Conservation (phyloP, 2,329 filamentous ascomycete species). For the Macrophomina pseudophaseolina region DNA sequence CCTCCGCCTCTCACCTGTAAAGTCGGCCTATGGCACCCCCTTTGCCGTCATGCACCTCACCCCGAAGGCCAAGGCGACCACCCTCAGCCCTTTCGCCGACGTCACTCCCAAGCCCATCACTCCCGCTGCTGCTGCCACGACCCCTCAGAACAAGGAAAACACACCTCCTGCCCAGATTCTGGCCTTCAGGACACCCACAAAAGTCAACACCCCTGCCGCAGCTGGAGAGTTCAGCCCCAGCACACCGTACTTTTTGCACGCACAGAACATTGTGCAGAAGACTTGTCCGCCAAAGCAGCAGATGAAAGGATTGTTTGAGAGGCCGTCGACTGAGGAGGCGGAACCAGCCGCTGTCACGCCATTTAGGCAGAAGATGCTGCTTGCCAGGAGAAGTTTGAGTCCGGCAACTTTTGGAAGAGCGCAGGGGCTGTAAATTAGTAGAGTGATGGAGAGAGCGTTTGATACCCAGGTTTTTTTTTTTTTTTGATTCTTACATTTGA, state of each 20-base stretch:
- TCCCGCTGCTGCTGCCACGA: not conserved
- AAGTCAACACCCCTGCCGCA: constrained; percentile 38
- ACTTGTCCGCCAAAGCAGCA: constrained; percentile 60
- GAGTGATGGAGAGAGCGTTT: not conserved
- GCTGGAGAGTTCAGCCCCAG: constrained; percentile 40
- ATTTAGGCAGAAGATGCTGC: constrained; percentile 35
- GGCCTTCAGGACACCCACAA: constrained; percentile 29
- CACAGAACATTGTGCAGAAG: constrained; percentile 53
- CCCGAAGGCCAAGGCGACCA: constrained; percentile 34
- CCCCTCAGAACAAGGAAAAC: constrained; percentile 27
- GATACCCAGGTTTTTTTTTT: not conserved
- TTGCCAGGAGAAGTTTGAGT: constrained; percentile 29
- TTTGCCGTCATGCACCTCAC: constrained; percentile 30
- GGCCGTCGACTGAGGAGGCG: not conserved
- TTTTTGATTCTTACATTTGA: too few species aligned
- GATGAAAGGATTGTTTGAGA: constrained; percentile 26
- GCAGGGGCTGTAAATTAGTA: not conserved
- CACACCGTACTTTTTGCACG: constrained; percentile 54
- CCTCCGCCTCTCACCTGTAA: constrained; percentile 36
- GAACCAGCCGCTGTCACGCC: constrained; percentile 19
- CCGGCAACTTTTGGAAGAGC: constrained; percentile 10
- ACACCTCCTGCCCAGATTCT: constrained; percentile 18
- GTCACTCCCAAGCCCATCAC: constrained; percentile 30
- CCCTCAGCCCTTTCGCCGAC: constrained; percentile 33
- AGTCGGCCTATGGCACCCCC: constrained; percentile 30